A percentile compares a stretch with the other conserved stretches of the same genome.
phyloP scores from a whole-genome alignment of 306 rosid species.

The Begonia peltatifolia region DNA sequence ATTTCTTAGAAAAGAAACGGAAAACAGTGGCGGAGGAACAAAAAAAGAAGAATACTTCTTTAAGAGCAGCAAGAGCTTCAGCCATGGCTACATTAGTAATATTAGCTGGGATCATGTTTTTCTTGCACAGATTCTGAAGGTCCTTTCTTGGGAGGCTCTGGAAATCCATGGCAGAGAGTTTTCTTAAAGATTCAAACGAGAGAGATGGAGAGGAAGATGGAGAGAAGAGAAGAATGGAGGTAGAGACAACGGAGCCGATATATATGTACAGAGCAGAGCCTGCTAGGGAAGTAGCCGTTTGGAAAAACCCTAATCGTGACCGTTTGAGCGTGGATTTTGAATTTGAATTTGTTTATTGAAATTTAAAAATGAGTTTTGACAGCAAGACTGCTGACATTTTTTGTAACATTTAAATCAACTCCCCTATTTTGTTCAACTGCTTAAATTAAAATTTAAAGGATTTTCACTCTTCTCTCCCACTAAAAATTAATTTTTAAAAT shows the following conservation, averaged over 20 bases:
- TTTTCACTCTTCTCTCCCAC: too few species aligned
- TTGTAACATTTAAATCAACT: too few species aligned
- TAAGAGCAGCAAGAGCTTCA: conserved; percentile 52
- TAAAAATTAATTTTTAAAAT: too few species aligned
- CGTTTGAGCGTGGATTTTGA: conserved; percentile 41
- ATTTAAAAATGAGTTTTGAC: too few species aligned
- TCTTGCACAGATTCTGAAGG: conserved; percentile 80
- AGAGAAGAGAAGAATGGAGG: background rate
- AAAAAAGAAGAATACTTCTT: conserved; percentile 18
- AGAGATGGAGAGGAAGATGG: background rate
- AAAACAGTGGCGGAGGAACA: background rate
- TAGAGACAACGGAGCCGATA: background rate
- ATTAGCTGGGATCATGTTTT: conserved; percentile 81
- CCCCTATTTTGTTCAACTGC: too few species aligned
- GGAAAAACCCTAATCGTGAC: conserved; percentile 38
- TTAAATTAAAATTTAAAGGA: too few species aligned
- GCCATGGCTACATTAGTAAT: conserved; percentile 83
- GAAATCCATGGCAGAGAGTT: conserved; percentile 44
- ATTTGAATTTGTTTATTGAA: conserved; percentile 4
- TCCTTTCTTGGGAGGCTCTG: conserved; percentile 62
- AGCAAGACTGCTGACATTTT: too few species aligned
- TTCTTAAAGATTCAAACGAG: conserved; percentile 10
- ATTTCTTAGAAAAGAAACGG: background rate
- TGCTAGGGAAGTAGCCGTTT: conserved; percentile 1
- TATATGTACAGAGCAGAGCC: conserved; percentile 7